Conservation (phyloP, 305 asterid species). For the Rubia peregrina region DNA sequence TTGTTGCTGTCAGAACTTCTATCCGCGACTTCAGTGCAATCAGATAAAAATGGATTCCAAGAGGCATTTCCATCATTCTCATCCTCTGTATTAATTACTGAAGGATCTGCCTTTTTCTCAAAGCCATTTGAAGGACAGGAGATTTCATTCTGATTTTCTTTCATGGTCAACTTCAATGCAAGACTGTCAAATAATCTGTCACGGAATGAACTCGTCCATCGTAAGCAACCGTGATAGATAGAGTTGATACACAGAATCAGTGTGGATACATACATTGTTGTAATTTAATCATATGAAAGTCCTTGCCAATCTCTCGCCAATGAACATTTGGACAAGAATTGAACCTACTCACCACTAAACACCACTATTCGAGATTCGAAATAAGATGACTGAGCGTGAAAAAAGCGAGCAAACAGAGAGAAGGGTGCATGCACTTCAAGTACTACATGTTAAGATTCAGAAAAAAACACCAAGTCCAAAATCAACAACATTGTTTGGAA, state of each 20-base stretch:
- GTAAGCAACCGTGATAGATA: slow-evolving; percentile 5
- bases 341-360: not conserved
- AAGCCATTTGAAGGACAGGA: slow-evolving; percentile 16
- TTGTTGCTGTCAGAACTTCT: slow-evolving; percentile 10
- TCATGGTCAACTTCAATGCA: slow-evolving; percentile 42
- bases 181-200: slow-evolving; percentile 39
- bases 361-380: not conserved
- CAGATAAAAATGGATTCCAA: slow-evolving; percentile 14
- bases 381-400: not conserved
- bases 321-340: not conserved
- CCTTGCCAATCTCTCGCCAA: not conserved
- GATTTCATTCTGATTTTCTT: slow-evolving; percentile 28
- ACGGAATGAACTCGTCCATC: slow-evolving; percentile 26
- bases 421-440: not conserved
- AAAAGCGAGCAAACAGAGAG: not conserved
- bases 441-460: not conserved
- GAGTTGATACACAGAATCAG: not conserved
- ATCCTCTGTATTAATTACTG: slow-evolving; percentile 9
- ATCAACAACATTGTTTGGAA: not conserved
- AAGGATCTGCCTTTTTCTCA: slow-evolving; percentile 19
- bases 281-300: not conserved
- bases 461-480: not conserved
- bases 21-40: slow-evolving; percentile 17
- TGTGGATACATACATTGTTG: not conserved
- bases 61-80: slow-evolving; percentile 11